Evolutionary conservation across 495 filamentous ascomycete species (phyloP).

Genomic region (Staphylotrichum tortipilum): DNA sequence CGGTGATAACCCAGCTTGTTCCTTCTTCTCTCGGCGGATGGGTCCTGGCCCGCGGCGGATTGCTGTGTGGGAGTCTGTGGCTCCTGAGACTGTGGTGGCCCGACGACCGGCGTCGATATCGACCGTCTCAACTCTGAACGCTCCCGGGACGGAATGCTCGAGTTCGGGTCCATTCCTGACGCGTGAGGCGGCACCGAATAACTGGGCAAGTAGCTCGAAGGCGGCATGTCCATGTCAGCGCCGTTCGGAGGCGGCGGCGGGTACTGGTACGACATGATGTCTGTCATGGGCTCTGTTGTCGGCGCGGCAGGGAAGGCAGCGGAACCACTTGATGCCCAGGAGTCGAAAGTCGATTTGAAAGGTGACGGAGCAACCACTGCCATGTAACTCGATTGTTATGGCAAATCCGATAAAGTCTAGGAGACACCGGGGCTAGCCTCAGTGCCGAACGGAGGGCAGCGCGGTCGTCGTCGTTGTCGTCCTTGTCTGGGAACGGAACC

Average conservation of each 20-base stretch:
- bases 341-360: slow-evolving; percentile 23
- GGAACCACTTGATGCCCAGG: slow-evolving; percentile 25
- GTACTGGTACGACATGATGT: slow-evolving; percentile 48
- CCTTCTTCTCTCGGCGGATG: slow-evolving; percentile 71
- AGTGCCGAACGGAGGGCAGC: no score
- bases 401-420: slow-evolving; percentile 11
- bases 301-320: slow-evolving; percentile 26
- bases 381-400: slow-evolving; percentile 24
- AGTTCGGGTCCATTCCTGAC: slow-evolving; percentile 31
- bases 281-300: slow-evolving; percentile 34
- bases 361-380: slow-evolving; percentile 26
- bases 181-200: slow-evolving; percentile 32
- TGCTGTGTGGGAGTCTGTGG: slow-evolving; percentile 24
- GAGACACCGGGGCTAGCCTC: background rate
- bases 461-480: no score
- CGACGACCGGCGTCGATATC: slow-evolving; percentile 59
- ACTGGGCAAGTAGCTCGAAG: slow-evolving; percentile 32
- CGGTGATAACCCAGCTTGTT: slow-evolving; percentile 97
- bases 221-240: slow-evolving; percentile 37
- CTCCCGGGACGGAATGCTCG: slow-evolving; percentile 24
- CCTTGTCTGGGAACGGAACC: no score
- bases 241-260: slow-evolving; percentile 36
- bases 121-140: slow-evolving; percentile 50
- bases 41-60: slow-evolving; percentile 17
- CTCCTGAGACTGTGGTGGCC: slow-evolving; percentile 36